Percentiles rank a stretch among this genome's conserved stretches.
Evolutionary conservation across 805 yeast genomes (phyloP).

Genomic region (Suhomyces sp.): DNA sequence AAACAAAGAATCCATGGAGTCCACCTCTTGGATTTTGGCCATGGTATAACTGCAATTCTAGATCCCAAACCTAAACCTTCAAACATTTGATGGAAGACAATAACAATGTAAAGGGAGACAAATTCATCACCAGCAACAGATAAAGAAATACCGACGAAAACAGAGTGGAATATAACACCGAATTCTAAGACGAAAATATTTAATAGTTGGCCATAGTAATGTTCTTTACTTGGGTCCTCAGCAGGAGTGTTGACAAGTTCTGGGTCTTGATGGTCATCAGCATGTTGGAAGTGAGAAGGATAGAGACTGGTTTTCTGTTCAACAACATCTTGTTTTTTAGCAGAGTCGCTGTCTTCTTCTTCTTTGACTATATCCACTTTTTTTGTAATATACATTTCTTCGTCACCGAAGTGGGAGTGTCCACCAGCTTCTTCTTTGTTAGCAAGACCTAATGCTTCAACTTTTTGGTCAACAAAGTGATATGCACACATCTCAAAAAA

Average conservation of each 20-base stretch:
- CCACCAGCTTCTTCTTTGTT: conserved; percentile 22
- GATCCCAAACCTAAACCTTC: conserved; percentile 87
- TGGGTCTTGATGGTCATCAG: conserved; percentile 43
- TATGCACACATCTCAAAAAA: conserved; percentile 52
- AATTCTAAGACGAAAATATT: conserved; percentile 66
- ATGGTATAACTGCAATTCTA: conserved; percentile 60
- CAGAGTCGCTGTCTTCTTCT: conserved; percentile 12
- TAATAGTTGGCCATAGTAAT: conserved; percentile 56
- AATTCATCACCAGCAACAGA: conserved; percentile 81
- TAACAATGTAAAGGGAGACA: conserved; percentile 66
- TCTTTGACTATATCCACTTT: conserved; percentile 14
- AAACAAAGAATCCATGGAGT: conserved; percentile 48
- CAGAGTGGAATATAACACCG: conserved; percentile 81
- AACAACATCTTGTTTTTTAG: background rate
- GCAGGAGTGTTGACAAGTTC: conserved; percentile 39
- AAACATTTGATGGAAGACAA: conserved; percentile 73
- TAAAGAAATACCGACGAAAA: conserved; percentile 74
- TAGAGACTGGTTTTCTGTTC: conserved; percentile 17
- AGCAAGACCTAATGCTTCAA: conserved; percentile 18
- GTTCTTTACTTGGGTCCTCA: conserved; percentile 37
- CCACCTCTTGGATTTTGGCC: conserved; percentile 46
- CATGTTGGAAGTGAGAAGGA: conserved; percentile 47
- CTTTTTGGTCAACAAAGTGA: conserved; percentile 41
- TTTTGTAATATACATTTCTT: conserved; percentile 28
- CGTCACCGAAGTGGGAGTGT: conserved; percentile 59